A percentile compares a stretch with the other conserved stretches of the same genome.
These are phyloP conservation scores for Papiliotrema laurentii DNA, from an alignment of 1,284 basidiomycete genomes.

Conservation along the genomic window DNA sequence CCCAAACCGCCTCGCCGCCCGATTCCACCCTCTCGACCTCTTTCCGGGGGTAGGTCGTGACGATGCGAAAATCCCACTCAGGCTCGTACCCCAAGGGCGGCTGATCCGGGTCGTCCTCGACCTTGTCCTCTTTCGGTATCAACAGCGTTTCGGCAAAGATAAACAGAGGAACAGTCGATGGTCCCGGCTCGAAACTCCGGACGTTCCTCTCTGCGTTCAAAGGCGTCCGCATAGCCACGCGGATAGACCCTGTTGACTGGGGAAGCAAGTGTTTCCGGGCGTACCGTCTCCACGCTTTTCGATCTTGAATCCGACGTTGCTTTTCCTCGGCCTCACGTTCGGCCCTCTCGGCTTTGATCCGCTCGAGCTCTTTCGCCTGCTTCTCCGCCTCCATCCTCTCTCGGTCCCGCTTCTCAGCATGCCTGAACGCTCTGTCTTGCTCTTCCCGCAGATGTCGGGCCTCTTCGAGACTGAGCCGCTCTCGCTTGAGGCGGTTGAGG, in stretches of 20 bases:
- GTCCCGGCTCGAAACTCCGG: conserved; percentile 23
- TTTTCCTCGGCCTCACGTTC: conserved; percentile 20
- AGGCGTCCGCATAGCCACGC: conserved; percentile 38
- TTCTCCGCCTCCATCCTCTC: conserved; percentile 47
- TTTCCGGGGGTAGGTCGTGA: conserved; percentile 41
- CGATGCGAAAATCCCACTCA: conserved; percentile 29
- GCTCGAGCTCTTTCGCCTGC: conserved; percentile 22
- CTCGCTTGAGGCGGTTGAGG: conserved; percentile 58
- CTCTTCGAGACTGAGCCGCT: conserved; percentile 55
- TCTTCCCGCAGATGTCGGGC: conserved; percentile 69
- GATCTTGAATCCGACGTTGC: conserved; percentile 14
- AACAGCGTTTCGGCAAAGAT: conserved; percentile 45
- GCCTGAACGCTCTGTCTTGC: conserved; percentile 73
- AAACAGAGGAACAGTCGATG: conserved; percentile 33
- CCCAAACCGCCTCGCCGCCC: conserved; percentile 37
- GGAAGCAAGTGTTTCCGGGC: conserved; percentile 38
- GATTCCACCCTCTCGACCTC: conserved; percentile 27
- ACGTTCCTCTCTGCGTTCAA: conserved; percentile 32
- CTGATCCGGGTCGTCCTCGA: conserved; percentile 24
- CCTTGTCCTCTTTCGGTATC: conserved; percentile 20
- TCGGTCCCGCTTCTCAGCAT: conserved; percentile 63
- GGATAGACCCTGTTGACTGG: conserved; percentile 19
- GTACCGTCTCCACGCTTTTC: conserved; percentile 38
- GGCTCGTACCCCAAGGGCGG: conserved; percentile 38
- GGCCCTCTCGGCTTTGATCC: conserved; percentile 17